These are phyloP conservation scores for Trichoderma asperelloides DNA, from an alignment of 495 filamentous ascomycete genomes.

Conservation along the genomic window DNA sequence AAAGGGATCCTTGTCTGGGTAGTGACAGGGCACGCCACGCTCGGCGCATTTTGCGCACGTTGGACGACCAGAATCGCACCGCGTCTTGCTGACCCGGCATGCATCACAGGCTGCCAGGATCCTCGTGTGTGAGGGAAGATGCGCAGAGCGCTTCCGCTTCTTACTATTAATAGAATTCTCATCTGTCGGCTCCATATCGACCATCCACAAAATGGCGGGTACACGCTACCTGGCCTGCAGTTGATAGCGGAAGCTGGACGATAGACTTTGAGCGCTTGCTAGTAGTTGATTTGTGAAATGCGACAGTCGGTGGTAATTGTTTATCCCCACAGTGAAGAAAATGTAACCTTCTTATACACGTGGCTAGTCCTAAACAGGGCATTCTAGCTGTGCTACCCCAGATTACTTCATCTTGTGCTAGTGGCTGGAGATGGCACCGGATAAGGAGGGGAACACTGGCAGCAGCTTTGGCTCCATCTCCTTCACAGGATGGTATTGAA, in stretches of 20 bases:
- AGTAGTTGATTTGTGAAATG: neutral
- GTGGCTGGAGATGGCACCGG: neutral
- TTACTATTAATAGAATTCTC: neutral
- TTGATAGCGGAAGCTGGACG: too few relatives aligned
- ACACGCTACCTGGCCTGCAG: too few relatives aligned
- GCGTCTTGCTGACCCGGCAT: constrained; percentile 9
- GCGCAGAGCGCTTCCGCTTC: neutral
- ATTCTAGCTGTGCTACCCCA: neutral
- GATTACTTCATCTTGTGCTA: neutral
- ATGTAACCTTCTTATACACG: neutral
- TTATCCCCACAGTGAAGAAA: neutral
- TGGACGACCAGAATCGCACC: constrained; percentile 2
- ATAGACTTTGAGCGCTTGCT: too few relatives aligned
- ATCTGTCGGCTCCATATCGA: too few relatives aligned
- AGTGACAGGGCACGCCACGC: neutral
- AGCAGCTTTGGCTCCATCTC: too few relatives aligned
- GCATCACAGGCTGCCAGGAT: constrained; percentile 8
- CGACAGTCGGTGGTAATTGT: neutral
- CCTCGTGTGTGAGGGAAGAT: neutral
- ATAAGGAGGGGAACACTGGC: neutral
- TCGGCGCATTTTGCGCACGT: constrained; percentile 1
- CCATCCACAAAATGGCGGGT: too few relatives aligned
- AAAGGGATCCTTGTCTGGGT: constrained; percentile 4
- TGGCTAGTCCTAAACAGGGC: neutral
- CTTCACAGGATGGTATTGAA: too few relatives aligned